These are phyloP conservation scores for Tetratostichococcus sp. DNA, from an alignment of 139 green algal genomes.

Conservation along the genomic window DNA sequence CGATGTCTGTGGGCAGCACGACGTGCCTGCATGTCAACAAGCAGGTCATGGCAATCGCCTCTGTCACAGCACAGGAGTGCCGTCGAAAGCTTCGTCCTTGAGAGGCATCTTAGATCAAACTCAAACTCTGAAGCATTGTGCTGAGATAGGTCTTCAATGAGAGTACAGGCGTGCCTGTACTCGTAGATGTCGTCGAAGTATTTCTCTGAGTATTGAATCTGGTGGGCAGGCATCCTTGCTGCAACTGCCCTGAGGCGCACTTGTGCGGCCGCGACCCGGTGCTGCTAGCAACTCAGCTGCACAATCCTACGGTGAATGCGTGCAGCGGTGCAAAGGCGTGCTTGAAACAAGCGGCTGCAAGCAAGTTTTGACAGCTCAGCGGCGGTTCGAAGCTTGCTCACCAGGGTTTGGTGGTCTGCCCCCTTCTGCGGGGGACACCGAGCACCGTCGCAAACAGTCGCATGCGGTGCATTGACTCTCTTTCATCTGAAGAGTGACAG, in stretches of 20 bases:
- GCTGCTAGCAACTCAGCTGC: background rate
- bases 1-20: slow-evolving; percentile 87
- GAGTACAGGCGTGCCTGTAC: slow-evolving; percentile 59
- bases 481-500: too few species aligned
- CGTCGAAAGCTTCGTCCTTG: too few species aligned
- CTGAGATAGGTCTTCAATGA: background rate
- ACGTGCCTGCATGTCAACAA: slow-evolving; percentile 79
- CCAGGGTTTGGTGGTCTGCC: too few species aligned
- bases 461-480: too few species aligned
- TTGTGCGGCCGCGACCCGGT: too few species aligned
- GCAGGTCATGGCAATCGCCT: too few species aligned
- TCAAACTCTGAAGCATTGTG: background rate
- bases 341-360: too few species aligned
- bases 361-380: background rate
- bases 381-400: too few species aligned
- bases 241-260: background rate
- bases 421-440: too few species aligned
- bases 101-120: background rate
- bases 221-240: slow-evolving; percentile 25
- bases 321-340: background rate
- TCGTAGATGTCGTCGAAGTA: slow-evolving; percentile 97
- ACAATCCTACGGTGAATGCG: too few species aligned
- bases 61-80: too few species aligned
- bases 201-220: slow-evolving; percentile 87
- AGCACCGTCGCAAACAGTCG: too few species aligned